A percentile compares a stretch with the other conserved stretches of the same genome.
Evolutionary conservation across 805 yeast species (phyloP).

Genomic region (Yarrowia hollandica): DNA sequence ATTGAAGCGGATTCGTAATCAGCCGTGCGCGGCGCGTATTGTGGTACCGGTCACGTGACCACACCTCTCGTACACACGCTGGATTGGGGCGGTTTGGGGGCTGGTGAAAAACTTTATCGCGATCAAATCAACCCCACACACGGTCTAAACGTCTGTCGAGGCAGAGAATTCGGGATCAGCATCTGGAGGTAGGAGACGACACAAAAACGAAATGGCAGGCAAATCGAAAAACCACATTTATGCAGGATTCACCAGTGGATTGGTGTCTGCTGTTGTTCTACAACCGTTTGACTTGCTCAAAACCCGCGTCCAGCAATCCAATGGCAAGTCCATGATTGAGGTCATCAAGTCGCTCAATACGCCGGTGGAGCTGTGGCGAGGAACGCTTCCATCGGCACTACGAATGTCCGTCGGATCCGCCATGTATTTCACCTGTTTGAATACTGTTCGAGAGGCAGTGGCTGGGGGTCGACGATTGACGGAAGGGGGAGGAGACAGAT

Average conservation of each 20-base stretch:
- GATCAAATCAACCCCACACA: constrained; percentile 9
- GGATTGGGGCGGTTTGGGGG: too few relatives aligned
- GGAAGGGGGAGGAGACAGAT: constrained; percentile 28
- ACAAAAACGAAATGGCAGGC: not conserved
- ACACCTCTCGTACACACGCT: too few relatives aligned
- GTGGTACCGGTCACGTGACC: not conserved
- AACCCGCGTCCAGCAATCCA: constrained; percentile 74
- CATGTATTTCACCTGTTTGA: constrained; percentile 72
- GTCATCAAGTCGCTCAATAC: constrained; percentile 35
- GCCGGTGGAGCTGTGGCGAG: constrained; percentile 74
- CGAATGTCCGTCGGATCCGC: constrained; percentile 92
- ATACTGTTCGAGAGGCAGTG: constrained; percentile 55
- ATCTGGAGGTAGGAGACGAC: too few relatives aligned
- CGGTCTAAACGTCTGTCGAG: too few relatives aligned
- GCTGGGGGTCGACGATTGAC: constrained; percentile 38
- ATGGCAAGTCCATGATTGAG: constrained; percentile 34
- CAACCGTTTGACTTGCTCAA: constrained; percentile 90
- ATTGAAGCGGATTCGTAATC: too few relatives aligned
- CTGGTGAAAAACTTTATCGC: constrained; percentile 21
- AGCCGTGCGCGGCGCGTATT: too few relatives aligned
- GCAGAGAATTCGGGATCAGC: too few relatives aligned
- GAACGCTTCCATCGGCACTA: constrained; percentile 86
- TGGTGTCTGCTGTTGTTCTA: constrained; percentile 71
- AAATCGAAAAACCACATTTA: constrained; percentile 50
- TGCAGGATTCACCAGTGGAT: constrained; percentile 85